Conservation (phyloP, 768 basidiomycete species). For the Lanmaoa rubissima region DNA sequence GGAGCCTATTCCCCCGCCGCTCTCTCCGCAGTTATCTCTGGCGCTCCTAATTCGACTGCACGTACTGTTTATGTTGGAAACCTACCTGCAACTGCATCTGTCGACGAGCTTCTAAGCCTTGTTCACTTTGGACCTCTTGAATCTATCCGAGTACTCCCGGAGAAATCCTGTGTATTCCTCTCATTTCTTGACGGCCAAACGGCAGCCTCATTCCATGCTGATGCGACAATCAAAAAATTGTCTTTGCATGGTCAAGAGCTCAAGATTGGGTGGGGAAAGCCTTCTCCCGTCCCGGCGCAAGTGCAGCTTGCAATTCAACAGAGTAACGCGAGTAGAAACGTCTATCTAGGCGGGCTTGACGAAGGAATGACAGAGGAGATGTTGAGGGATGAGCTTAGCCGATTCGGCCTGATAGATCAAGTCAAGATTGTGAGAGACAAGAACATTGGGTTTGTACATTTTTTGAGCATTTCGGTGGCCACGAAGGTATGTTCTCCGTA, state of each 20-base stretch:
- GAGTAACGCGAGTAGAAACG: conserved; percentile 92
- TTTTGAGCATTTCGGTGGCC: conserved; percentile 90
- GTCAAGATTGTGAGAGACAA: conserved; percentile 99
- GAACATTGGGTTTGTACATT: conserved; percentile 99
- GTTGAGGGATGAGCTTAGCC: conserved; percentile 85
- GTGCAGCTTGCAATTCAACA: conserved; percentile 88
- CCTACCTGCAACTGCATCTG: conserved; percentile 90
- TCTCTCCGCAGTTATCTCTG: conserved; percentile 67
- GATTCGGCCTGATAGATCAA: conserved; percentile 96
- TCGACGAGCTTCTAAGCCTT: conserved; percentile 96
- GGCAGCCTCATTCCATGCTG: conserved; percentile 95
- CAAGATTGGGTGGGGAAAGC: conserved; percentile 99
- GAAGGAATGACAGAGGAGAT: conserved; percentile 89
- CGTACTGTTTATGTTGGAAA: conserved; percentile 98
- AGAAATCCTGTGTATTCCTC: conserved; percentile 97
- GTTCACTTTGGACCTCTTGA: conserved; percentile 98
- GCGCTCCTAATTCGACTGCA: conserved; percentile 57
- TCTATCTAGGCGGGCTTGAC: conserved; percentile 93
- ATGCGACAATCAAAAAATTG: conserved; percentile 93
- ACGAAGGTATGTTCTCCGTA: conserved; percentile 67
- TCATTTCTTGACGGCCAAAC: conserved; percentile 94
- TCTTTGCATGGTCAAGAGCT: conserved; percentile 93
- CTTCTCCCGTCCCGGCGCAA: conserved; percentile 80
- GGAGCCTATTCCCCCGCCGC: conserved; percentile 79
- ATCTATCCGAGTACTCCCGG: conserved; percentile 89